Evolutionary conservation across 495 filamentous ascomycete species (phyloP).

Genomic region (Lichina pygmaea): DNA sequence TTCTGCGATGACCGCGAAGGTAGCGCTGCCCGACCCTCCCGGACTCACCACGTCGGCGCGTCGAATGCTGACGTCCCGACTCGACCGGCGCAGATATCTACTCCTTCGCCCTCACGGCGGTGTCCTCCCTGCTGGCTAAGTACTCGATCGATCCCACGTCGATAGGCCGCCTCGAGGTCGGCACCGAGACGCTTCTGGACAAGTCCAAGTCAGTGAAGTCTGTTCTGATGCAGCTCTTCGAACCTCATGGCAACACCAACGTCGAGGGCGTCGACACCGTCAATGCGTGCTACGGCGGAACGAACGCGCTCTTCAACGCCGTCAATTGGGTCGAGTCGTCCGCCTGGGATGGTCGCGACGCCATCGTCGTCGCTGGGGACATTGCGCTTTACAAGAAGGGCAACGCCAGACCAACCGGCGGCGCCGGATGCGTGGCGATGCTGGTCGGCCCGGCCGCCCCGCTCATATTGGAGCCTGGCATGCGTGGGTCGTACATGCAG

Average conservation of each 20-base stretch:
- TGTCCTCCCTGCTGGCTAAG: slow-evolving; percentile 71
- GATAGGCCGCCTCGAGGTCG: slow-evolving; percentile 86
- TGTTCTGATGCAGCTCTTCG: slow-evolving; percentile 95
- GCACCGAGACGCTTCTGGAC: slow-evolving; percentile 93
- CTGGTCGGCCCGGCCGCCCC: slow-evolving; percentile 84
- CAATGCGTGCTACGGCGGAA: slow-evolving; percentile 96
- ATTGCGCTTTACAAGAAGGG: slow-evolving; percentile 98
- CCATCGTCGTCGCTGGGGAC: slow-evolving; percentile 81
- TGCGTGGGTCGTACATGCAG: slow-evolving; percentile 75
- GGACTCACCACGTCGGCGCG: background rate
- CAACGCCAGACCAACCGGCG: slow-evolving; percentile 79
- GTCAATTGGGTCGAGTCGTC: slow-evolving; percentile 98
- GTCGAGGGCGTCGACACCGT: slow-evolving; percentile 89
- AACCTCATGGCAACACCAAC: slow-evolving; percentile 62
- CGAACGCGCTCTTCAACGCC: slow-evolving; percentile 89
- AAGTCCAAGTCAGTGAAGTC: slow-evolving; percentile 99
- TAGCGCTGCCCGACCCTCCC: slow-evolving; percentile 16
- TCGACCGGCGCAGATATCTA: slow-evolving; percentile 55
- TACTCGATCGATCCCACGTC: slow-evolving; percentile 78
- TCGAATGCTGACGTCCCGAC: background rate
- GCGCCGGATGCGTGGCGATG: slow-evolving; percentile 84
- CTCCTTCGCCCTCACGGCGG: slow-evolving; percentile 72
- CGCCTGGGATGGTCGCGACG: slow-evolving; percentile 87
- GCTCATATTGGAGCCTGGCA: slow-evolving; percentile 70
- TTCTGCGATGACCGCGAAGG: slow-evolving; percentile 98